A percentile compares a stretch with the other conserved stretches of the same genome.
These are phyloP conservation scores for Pichia sp. DNA, from an alignment of 1,139 yeast genomes.

Conservation along the genomic window DNA sequence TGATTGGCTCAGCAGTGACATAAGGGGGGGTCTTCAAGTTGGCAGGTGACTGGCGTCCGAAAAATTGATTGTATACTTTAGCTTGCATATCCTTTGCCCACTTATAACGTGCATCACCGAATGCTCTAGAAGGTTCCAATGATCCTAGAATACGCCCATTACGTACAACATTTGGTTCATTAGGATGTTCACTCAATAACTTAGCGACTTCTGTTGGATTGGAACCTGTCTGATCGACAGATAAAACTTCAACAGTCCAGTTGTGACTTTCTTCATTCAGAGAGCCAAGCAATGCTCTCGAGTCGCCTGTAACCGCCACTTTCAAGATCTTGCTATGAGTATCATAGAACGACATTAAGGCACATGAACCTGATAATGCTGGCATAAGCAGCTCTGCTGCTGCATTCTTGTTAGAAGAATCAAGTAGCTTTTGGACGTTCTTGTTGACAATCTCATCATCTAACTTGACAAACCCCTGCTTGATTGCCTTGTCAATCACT, in stretches of 20 bases:
- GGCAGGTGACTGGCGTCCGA: slow-evolving; percentile 78
- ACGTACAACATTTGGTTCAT: slow-evolving; percentile 76
- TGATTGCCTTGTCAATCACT: slow-evolving; percentile 73
- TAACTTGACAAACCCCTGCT: slow-evolving; percentile 71
- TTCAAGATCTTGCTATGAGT: slow-evolving; percentile 65
- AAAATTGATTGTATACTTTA: slow-evolving; percentile 66
- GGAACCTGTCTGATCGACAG: slow-evolving; percentile 93
- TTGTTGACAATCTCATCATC: slow-evolving; percentile 85
- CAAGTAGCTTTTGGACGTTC: slow-evolving; percentile 64
- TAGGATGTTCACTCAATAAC: slow-evolving; percentile 83
- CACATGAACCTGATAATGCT: slow-evolving; percentile 94
- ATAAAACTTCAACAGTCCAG: slow-evolving; percentile 86
- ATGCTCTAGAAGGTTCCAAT: slow-evolving; percentile 94
- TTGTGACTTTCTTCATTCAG: slow-evolving; percentile 53
- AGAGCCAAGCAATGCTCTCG: slow-evolving; percentile 85
- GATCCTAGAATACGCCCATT: slow-evolving; percentile 91
- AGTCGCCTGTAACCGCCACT: slow-evolving; percentile 96
- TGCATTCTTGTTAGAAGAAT: slow-evolving; percentile 52
- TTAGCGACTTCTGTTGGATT: slow-evolving; percentile 84
- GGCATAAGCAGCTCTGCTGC: slow-evolving; percentile 83
- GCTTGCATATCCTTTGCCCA: slow-evolving; percentile 75
- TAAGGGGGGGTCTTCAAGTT: slow-evolving; percentile 88
- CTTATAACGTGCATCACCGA: slow-evolving; percentile 95
- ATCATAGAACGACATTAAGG: slow-evolving; percentile 80
- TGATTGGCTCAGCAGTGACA: slow-evolving; percentile 93